Evolutionary conservation across 495 filamentous ascomycete genomes (phyloP), one percentile per base, ranked within the genome.

Genomic region (Penicillium psychrofluorescens): DNA sequence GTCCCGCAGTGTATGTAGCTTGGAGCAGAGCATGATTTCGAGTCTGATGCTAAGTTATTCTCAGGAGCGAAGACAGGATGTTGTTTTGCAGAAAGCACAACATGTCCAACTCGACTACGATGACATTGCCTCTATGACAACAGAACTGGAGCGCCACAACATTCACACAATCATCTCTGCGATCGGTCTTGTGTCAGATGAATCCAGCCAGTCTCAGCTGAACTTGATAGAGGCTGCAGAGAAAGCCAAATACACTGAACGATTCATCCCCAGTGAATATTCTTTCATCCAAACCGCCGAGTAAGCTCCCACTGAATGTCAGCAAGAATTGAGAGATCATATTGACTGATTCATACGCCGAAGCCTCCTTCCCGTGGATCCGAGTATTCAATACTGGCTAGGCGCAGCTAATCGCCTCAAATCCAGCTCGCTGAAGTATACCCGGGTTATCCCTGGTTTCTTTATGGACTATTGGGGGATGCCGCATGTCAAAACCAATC

Each of bases 401-500:
- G 55, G 57, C 35, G 64, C 66, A 4, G 64, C 54, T 1, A 30
- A 56, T n/a, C 38, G 50, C 11, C 49, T 69, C 5, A 48, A 59
- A 29, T 29, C 47, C 1, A 44, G 54, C 9, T 43, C 51, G 15
- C 65, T 80, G 12, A 59, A 77, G 44, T 75, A 58, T 36, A 81
- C 76, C 28, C 53, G 60, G 6, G 61, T 79, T 29, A 57, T 64
- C 32, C 71, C 64, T 22, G 78, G 75, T 2, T 71, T 67, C 52
- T 78, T 79, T 48, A 68, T 78, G 58, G 75, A 81, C 50, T 78
- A 77, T 52, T 79, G 60, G 56, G 71, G 68, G 29, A 66, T 75
- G 58, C 75, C 72, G 13, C 41, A 60, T 29, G 48, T 71, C 36
- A 48, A 55, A 45, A 72, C 70, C 15, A 55, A 77, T 47, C 53